Evolutionary conservation across 2,329 filamentous ascomycete genomes (phyloP).

Genomic region (Phialocephala subalpina): DNA sequence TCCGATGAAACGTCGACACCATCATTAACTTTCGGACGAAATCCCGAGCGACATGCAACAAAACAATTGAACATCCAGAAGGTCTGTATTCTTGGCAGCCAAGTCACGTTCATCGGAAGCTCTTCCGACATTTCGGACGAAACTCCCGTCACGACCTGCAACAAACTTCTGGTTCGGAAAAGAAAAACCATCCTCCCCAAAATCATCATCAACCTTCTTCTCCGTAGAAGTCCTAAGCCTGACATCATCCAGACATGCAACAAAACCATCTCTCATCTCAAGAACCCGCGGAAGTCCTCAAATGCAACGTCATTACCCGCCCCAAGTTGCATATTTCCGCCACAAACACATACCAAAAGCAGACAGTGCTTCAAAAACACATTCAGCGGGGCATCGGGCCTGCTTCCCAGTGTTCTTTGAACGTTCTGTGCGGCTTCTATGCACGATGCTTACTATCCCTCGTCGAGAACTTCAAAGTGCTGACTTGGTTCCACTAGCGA

Average conservation of each 20-base stretch:
- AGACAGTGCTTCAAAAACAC: background rate
- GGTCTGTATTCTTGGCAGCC: background rate
- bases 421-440: slow-evolving; percentile 6
- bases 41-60: slow-evolving; percentile 5
- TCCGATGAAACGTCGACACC: background rate
- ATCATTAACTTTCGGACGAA: background rate
- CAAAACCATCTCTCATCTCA: background rate
- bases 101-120: background rate
- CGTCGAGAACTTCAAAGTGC: background rate
- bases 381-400: background rate
- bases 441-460: slow-evolving; percentile 4
- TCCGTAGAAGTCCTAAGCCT: background rate
- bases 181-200: background rate
- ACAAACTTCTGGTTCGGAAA: background rate
- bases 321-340: background rate
- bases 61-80: background rate
- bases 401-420: background rate
- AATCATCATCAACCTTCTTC: background rate
- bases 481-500: background rate
- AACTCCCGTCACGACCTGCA: background rate
- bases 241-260: slow-evolving; percentile 10
- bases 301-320: background rate
- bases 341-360: background rate
- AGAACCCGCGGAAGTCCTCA: background rate
- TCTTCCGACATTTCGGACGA: background rate